A percentile compares a stretch with the other conserved stretches of the same genome.
phyloP scores from a whole-genome alignment of 805 yeast genomes.

The Nakazawaea wickerhamii region DNA sequence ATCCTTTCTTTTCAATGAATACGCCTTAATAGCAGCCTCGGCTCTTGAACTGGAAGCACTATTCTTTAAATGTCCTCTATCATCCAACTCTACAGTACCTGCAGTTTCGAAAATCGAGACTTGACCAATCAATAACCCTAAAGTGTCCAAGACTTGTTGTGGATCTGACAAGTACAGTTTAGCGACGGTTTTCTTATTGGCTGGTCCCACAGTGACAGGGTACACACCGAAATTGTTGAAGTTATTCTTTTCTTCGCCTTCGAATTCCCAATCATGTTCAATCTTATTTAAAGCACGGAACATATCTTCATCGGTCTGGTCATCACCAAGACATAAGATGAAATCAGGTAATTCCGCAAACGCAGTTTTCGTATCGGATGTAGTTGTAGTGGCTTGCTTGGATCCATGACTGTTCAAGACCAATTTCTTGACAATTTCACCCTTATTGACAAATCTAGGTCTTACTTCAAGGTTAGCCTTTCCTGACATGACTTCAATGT shows the following conservation, averaged over 20 bases:
- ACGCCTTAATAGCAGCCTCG: constrained; percentile 31
- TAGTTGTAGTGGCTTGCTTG: constrained; percentile 34
- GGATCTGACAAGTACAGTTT: constrained; percentile 84
- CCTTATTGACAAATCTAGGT: constrained; percentile 91
- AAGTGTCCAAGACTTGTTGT: constrained; percentile 73
- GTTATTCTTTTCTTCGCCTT: constrained; percentile 36
- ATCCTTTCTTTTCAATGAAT: constrained; percentile 14
- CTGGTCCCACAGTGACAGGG: constrained; percentile 91
- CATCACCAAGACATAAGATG: constrained; percentile 90
- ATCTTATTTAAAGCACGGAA: constrained; percentile 67
- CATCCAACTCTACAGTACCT: constrained; percentile 70
- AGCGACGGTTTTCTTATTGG: constrained; percentile 79
- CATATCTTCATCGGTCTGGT: constrained; percentile 97
- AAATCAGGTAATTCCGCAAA: constrained; percentile 67
- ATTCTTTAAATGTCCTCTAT: constrained; percentile 62
- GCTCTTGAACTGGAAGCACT: constrained; percentile 41
- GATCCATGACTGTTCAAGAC: constrained; percentile 60
- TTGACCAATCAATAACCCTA: constrained; percentile 75
- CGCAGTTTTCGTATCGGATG: constrained; percentile 17
- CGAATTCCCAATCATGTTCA: constrained; percentile 46
- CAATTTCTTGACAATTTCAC: constrained; percentile 85
- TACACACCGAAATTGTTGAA: constrained; percentile 58
- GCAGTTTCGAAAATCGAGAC: constrained; percentile 75
- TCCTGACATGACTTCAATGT: constrained; percentile 94
- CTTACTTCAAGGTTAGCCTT: constrained; percentile 98